Evolutionary conservation across 2,329 filamentous ascomycete genomes (phyloP), one percentile per base, ranked within the genome.

Genomic region (Cadophora sp.): DNA sequence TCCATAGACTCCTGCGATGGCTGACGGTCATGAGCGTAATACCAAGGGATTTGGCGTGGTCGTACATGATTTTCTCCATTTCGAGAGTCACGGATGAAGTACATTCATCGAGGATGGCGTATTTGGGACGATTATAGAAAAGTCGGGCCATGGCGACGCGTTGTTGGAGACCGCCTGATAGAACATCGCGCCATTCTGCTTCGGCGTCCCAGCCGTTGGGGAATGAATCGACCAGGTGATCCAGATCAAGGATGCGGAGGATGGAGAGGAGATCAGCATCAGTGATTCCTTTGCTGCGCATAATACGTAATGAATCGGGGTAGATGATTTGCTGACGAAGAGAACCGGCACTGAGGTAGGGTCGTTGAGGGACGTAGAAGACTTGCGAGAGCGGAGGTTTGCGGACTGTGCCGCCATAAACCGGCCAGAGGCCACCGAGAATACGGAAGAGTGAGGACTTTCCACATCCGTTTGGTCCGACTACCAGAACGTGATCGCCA

Each of bases 241-340:
- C 92, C 27, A 99, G 92, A 67, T 93, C 92, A 3, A 99, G 89
- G 29, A 90, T 89, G 27, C 86, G 85, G 37, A 99, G 87, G 68
- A 97, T 92, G 14, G 86, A 84, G 68, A 91, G 83, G 1, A 99
- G 87, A 74, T 97, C 92, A 0, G 86, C 84, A 77, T 99, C 96
- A 0, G 92, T 94, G 40, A 96, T 86, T 59, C 92, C 90, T 76
- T 94, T 94, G 70, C 90, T 87, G 53, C 92, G 92, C 90, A 97
- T 97, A 71, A 94, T 91, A 62, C 92, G 90, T 22, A 97, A 80
- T 9, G 89, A 91, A 79, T 99, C 96, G 0, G 96, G 96, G 80
- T 99, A 99, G 68, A 96, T 97, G 74, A 99, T 94, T 77, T 99
- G 96, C 79, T 98, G 94, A 48, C 96, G 90, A n/a, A 99, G 87